Percentiles rank a stretch among this genome's conserved stretches.
Conservation (phyloP, 2,329 filamentous ascomycete species). For the Pestalotiopsis sp. region DNA sequence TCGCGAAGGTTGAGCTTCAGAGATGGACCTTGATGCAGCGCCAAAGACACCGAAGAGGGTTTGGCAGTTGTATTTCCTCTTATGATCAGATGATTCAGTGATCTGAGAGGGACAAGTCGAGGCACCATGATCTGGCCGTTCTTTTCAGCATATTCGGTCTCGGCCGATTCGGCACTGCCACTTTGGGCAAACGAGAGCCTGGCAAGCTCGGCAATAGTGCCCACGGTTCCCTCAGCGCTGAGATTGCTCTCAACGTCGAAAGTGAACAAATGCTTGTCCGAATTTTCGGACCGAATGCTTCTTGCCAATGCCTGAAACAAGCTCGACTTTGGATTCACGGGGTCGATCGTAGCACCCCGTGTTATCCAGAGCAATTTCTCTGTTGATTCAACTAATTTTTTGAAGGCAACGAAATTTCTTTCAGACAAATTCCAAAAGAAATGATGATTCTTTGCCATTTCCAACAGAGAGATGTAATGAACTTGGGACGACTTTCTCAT, state of each 20-base stretch:
- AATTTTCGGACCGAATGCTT: conserved; percentile 52
- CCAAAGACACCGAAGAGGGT: conserved; percentile 16
- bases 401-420: conserved; percentile 42
- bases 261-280: conserved; percentile 42
- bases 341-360: conserved; percentile 22
- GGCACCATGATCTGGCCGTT: conserved; percentile 44
- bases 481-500: conserved; percentile 20
- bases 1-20: conserved; percentile 20
- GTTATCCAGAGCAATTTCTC: conserved; percentile 25
- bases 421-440: conserved; percentile 42
- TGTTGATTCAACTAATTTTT: conserved; percentile 35
- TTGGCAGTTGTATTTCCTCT: conserved; percentile 18
- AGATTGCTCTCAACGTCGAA: conserved; percentile 29
- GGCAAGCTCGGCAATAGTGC: conserved; percentile 21
- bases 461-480: conserved; percentile 49
- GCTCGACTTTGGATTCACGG: conserved; percentile 36
- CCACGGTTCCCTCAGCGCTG: conserved; percentile 24
- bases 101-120: conserved; percentile 41
- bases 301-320: conserved; percentile 49
- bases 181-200: conserved; percentile 14
- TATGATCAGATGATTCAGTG: conserved; percentile 50
- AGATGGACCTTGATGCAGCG: conserved; percentile 15
- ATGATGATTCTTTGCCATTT: conserved; percentile 33
- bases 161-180: conserved; percentile 21
- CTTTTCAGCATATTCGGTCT: conserved; percentile 47